Percentiles rank a stretch among this genome's conserved stretches.
phyloP scores from a whole-genome alignment of 2,329 filamentous ascomycete species.

The Fonsecaea nubica region DNA sequence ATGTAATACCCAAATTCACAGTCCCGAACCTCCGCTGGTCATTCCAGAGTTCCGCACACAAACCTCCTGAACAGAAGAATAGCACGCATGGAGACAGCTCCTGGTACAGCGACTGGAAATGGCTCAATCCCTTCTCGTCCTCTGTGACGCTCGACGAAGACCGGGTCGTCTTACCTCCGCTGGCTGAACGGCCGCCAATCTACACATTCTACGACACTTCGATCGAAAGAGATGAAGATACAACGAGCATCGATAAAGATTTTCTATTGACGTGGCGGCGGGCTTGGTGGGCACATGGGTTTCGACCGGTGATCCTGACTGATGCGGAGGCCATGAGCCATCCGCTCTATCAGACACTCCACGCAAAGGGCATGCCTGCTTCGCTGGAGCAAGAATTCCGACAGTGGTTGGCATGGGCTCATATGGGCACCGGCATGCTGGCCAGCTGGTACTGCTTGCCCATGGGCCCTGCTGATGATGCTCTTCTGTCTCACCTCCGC shows the following conservation, averaged over 20 bases:
- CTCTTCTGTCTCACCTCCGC: slow-evolving; percentile 73
- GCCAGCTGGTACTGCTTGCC: slow-evolving; percentile 81
- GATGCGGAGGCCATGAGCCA: slow-evolving; percentile 82
- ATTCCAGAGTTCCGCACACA: slow-evolving; percentile 73
- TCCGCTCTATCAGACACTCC: slow-evolving; percentile 75
- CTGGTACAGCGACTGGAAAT: slow-evolving; percentile 90
- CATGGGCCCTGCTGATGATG: slow-evolving; percentile 78
- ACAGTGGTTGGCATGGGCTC: slow-evolving; percentile 91
- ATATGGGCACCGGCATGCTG: slow-evolving; percentile 84
- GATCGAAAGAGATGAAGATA: slow-evolving; percentile 65
- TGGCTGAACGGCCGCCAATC: slow-evolving; percentile 72
- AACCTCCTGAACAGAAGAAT: slow-evolving; percentile 75
- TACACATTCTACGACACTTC: slow-evolving; percentile 90
- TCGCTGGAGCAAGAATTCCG: slow-evolving; percentile 73
- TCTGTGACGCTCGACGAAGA: slow-evolving; percentile 80
- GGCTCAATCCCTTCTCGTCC: slow-evolving; percentile 88
- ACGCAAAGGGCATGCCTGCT: slow-evolving; percentile 65
- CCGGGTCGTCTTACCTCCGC: slow-evolving; percentile 79
- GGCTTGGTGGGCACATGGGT: slow-evolving; percentile 95
- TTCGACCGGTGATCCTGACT: slow-evolving; percentile 81
- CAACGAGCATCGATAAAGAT: slow-evolving; percentile 75
- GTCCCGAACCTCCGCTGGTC: slow-evolving; percentile 60
- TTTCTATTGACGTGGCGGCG: slow-evolving; percentile 86
- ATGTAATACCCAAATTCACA: slow-evolving; percentile 56
- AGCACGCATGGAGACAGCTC: slow-evolving; percentile 78